Evolutionary conservation across 495 filamentous ascomycete genomes (phyloP), one percentile per base, ranked within the genome.

Genomic region (Trichocladium uniseriatum): DNA sequence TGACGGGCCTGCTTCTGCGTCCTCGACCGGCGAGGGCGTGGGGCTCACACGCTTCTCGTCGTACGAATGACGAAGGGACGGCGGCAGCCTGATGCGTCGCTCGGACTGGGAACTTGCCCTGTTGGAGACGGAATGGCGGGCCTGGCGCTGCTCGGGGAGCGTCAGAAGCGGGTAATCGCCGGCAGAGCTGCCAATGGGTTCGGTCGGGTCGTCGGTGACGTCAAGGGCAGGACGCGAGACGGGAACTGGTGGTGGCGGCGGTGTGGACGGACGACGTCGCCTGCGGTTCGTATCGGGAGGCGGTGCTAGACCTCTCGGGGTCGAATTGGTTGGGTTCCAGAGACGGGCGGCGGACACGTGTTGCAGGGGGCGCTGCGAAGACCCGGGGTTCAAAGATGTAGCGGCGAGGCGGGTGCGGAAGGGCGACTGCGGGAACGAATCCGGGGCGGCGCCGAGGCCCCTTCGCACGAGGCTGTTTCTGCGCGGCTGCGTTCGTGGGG

Each of bases 141-240:
- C 78, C 57, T 77, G 77, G 38, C 77, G 80, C 53, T 79, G 78
- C 54, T 87, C 82, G 39, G 82, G 78, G 28, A 86, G 74, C 11
- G 80, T 79, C 43, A 89, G 73, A 15, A 89, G 78, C 14, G 84
- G 84, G 56, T 79, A 80, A 38, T 80, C 80, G 69, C 80, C 80
- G 66, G 79, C 68, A 13, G 64, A 63, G 52, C 60, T 61, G 24
- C 58, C 64, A 44, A 54, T 59, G 24, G 62, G 54, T 43, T 71
- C 55, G 32, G 52, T 49, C 11, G 64, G 48, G 29, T 57, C 53
- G 24, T 56, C 56, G 35, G 64, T 62, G 18, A 63, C 45, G 52
- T 64, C 49, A 50, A 70, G 64, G 8, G 62, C 45, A 45, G 72
- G 67, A 28, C 67, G 71, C 18, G 65, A 61, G 36, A 75, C 69